These are phyloP conservation scores for Begonia loranthoides DNA, from an alignment of 306 rosid genomes.

Conservation along the genomic window DNA sequence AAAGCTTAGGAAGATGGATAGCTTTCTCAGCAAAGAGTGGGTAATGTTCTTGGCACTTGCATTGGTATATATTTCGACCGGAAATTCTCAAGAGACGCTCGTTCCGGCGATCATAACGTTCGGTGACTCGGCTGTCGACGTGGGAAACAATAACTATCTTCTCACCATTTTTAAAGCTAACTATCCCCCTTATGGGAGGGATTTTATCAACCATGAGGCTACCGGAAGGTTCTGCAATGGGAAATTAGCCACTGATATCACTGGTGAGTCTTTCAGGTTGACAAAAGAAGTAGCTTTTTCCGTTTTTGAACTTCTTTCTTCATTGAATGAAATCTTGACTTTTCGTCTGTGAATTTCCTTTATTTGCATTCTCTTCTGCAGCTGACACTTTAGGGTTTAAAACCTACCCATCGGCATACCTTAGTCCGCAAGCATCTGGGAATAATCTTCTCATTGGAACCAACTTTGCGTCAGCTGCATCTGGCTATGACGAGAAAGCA, in stretches of 20 bases:
- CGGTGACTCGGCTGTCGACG: conserved; percentile 60
- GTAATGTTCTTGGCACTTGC: background rate
- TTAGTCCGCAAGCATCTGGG: conserved; percentile 92
- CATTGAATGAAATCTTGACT: no score
- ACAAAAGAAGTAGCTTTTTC: background rate
- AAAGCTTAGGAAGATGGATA: background rate
- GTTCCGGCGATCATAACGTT: conserved; percentile 63
- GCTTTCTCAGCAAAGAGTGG: background rate
- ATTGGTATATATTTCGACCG: background rate
- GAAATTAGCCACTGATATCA: conserved; percentile 42
- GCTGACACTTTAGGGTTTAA: conserved; percentile 78
- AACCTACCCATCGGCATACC: conserved; percentile 65
- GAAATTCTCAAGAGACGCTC: background rate
- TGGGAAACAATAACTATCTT: conserved; percentile 48
- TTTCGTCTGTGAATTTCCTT: background rate
- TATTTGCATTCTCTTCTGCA: conserved; percentile 10
- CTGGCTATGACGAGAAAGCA: conserved; percentile 88
- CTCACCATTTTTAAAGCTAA: conserved; percentile 33
- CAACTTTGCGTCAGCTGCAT: conserved; percentile 96
- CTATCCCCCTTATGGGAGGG: conserved; percentile 65
- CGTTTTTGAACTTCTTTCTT: background rate
- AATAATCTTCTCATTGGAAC: conserved; percentile 80
- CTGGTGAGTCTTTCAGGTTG: conserved; percentile 18
- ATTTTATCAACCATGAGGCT: conserved; percentile 29
- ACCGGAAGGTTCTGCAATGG: conserved; percentile 73